Base-by-base conservation (phyloP, 2,329 filamentous ascomycete species). In the Aureobasidium pullulans region DNA sequence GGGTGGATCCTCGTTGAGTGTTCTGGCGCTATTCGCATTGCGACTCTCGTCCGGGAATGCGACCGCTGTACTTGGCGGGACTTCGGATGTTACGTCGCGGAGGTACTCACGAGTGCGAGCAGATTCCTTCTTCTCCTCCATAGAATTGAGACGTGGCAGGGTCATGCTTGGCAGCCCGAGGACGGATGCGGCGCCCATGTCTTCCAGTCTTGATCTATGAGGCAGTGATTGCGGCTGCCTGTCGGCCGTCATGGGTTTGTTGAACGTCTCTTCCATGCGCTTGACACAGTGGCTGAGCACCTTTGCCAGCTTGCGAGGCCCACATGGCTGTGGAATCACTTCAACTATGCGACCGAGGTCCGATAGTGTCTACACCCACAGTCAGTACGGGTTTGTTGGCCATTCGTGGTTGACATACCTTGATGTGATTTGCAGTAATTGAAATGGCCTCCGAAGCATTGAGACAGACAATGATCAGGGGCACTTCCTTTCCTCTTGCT, bases 401-500 rank as follows among this genome's bases (percentile, higher is more conserved):
- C 8, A 40, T 19, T 8, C 23, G n/a, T 40, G 34, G 4, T 36
- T 36, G 34, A 36, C 23, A 5, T 32, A 53, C 49, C 49, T 53
- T 53, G 36, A 53, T 37, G n/a, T 61, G 60, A 9, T 50, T 57
- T 6, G 44, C 28, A 19, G 59, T 66, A 44, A 64, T 69, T 16
- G 52, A 46, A 6, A 67, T 63, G 2, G 67, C 67, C 23, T 68
- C 64, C 37, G 71, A 68, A 3, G 70, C 68, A 46, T 70, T 71
- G 39, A 71, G 66, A 59, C 71, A 74, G 3, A 74, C 64, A 8
- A 74, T 67, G 29, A 75, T 67, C 9, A 74, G 62, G 2, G 70
- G 68, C 3, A 63, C 61, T 37, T 64, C 59, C 15, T 58, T 61
- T n/a, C 59, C 59, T 32, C 47, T 47, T 3, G 37, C 39, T 9